A percentile compares a stretch with the other conserved stretches of the same genome.
Evolutionary conservation across 2,329 filamentous ascomycete species (phyloP).

Genomic region (Fusarium sarcochroum): DNA sequence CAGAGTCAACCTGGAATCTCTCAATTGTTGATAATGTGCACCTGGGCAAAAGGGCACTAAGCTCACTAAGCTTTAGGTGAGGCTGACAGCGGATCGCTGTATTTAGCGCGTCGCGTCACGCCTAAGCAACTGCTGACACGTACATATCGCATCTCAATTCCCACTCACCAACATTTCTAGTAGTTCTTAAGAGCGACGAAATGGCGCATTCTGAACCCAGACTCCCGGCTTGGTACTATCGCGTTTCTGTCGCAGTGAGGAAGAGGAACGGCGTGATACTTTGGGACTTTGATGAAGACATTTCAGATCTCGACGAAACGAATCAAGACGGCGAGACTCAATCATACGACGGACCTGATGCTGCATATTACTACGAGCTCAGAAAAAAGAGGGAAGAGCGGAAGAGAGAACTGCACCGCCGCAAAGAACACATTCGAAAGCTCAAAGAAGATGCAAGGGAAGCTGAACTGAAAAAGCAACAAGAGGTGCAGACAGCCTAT

Average conservation of each 20-base stretch:
- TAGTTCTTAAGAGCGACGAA: not conserved
- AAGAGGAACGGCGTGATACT: not conserved
- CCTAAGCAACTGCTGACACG: no score
- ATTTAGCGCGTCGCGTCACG: no score
- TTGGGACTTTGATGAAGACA: conserved; percentile 11
- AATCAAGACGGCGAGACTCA: not conserved
- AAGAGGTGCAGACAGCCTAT: not conserved
- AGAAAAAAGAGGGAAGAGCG: not conserved
- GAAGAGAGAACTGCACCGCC: not conserved
- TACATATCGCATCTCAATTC: no score
- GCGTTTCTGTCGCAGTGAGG: not conserved
- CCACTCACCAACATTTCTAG: no score
- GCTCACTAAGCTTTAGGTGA: no score
- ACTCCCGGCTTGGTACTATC: conserved; percentile 4
- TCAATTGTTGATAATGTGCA: no score
- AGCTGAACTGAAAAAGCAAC: not conserved
- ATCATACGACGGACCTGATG: not conserved
- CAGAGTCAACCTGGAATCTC: no score
- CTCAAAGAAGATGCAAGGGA: not conserved
- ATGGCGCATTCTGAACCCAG: not conserved
- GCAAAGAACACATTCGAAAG: not conserved
- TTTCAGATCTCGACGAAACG: conserved; percentile 6
- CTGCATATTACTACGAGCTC: not conserved
- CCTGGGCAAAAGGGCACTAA: no score
- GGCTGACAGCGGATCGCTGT: no score